These are phyloP conservation scores for Rubia peregrina DNA, from an alignment of 305 asterid genomes.

Conservation along the genomic window DNA sequence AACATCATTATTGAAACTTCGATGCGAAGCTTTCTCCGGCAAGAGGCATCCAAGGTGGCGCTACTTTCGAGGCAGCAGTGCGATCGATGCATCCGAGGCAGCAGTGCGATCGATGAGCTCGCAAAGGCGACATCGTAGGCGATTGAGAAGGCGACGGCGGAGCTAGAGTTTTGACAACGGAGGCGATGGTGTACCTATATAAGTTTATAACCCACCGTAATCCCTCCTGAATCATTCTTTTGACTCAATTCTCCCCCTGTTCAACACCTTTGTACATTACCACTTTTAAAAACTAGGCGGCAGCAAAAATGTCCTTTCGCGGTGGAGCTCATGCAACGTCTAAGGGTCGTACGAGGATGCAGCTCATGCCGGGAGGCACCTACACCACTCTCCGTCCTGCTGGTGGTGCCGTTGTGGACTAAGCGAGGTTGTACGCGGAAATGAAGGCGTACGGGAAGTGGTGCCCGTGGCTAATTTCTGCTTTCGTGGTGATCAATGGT, in stretches of 20 bases:
- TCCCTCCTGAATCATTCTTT: background rate
- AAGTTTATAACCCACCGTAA: background rate
- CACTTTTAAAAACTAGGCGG: too few species aligned
- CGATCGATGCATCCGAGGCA: too few species aligned
- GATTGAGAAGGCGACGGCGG: too few species aligned
- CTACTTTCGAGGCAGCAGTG: too few species aligned
- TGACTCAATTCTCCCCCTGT: too few species aligned
- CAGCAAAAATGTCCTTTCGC: background rate
- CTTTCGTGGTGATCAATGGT: slow-evolving; percentile 43
- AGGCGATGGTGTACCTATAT: background rate
- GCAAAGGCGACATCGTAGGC: too few species aligned
- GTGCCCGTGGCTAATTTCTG: slow-evolving; percentile 69
- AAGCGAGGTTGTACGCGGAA: slow-evolving; percentile 34
- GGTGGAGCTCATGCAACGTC: background rate
- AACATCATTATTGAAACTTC: too few species aligned
- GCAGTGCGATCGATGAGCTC: too few species aligned
- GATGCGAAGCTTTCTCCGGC: too few species aligned
- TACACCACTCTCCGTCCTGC: slow-evolving; percentile 48
- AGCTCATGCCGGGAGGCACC: slow-evolving; percentile 46
- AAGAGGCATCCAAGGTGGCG: too few species aligned
- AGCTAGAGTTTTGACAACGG: too few species aligned
- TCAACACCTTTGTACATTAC: too few species aligned
- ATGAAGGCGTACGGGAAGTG: slow-evolving; percentile 64
- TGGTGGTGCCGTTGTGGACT: slow-evolving; percentile 28
- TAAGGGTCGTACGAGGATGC: slow-evolving; percentile 17